These are phyloP conservation scores for Eucalyptus erythrocorys DNA, from an alignment of 345 rosid species.

Conservation along the genomic window DNA sequence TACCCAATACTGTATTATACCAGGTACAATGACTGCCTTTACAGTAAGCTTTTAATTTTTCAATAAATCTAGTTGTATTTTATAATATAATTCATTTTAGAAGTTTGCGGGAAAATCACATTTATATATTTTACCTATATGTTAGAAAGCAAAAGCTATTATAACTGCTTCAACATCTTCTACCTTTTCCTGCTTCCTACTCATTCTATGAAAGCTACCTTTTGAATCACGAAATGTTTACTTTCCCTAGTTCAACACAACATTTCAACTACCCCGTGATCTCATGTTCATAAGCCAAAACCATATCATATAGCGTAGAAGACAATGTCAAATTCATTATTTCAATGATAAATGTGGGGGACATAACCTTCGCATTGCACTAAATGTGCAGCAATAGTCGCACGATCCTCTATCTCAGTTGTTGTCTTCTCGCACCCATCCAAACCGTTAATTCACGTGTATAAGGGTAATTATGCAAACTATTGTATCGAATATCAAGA, in stretches of 20 bases:
- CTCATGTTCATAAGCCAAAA: not conserved
- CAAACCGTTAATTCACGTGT: accelerated
- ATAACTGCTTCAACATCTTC: not conserved
- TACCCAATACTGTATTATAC: not conserved
- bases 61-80: not conserved
- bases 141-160: not conserved
- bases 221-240: not conserved
- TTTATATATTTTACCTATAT: not conserved
- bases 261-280: not conserved
- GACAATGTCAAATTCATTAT: not conserved
- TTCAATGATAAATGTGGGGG: not conserved
- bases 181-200: not conserved
- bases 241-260: not conserved
- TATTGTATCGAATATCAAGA: not conserved
- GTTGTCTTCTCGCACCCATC: not conserved
- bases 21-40: not conserved
- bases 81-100: not conserved
- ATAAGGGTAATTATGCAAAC: not conserved
- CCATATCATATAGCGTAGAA: not conserved
- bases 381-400: not conserved
- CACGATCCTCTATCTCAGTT: not conserved
- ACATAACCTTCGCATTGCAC: not conserved
- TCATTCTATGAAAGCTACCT: not conserved
- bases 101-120: not conserved
- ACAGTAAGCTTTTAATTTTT: not conserved